Evolutionary conservation across 2,329 filamentous ascomycete species (phyloP).

Genomic region (Pestalotiopsis sp.): DNA sequence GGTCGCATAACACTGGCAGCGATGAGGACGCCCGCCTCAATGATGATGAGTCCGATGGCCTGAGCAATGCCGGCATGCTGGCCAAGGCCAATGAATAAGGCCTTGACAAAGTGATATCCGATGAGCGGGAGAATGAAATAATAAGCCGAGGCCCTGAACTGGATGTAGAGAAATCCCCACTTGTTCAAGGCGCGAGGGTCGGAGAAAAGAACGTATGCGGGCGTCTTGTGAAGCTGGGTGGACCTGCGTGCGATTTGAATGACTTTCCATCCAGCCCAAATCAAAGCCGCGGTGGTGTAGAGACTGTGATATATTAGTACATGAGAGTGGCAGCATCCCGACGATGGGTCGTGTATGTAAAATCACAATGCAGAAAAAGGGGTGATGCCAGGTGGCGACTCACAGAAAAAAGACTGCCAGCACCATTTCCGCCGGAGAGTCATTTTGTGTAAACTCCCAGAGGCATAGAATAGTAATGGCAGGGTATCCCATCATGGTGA

Average conservation of each 20-base stretch:
- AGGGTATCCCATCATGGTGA: constrained; percentile 88
- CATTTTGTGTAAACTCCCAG: constrained; percentile 87
- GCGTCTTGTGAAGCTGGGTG: constrained; percentile 90
- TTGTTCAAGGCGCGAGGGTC: constrained; percentile 94
- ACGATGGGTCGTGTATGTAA: no score
- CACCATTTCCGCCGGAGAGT: constrained; percentile 85
- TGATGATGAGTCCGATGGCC: constrained; percentile 79
- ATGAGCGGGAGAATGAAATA: constrained; percentile 88
- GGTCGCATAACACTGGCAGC: constrained; percentile 79
- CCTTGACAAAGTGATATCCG: constrained; percentile 81
- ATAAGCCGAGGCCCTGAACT: constrained; percentile 94
- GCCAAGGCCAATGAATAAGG: constrained; percentile 82
- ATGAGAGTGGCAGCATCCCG: not conserved
- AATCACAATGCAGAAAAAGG: not conserved
- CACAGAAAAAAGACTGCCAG: constrained; percentile 86
- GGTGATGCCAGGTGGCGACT: not conserved
- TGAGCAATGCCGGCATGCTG: constrained; percentile 74
- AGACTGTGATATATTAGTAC: constrained; percentile 3
- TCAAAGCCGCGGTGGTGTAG: constrained; percentile 71
- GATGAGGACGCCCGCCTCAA: constrained; percentile 80
- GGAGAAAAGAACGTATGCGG: constrained; percentile 95
- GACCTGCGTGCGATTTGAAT: constrained; percentile 87
- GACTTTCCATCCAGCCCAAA: constrained; percentile 88
- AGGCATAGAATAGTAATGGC: constrained; percentile 88
- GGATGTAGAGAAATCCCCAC: constrained; percentile 97